phyloP scores from a whole-genome alignment of 768 basidiomycete species.

The Boletellus sp. region DNA sequence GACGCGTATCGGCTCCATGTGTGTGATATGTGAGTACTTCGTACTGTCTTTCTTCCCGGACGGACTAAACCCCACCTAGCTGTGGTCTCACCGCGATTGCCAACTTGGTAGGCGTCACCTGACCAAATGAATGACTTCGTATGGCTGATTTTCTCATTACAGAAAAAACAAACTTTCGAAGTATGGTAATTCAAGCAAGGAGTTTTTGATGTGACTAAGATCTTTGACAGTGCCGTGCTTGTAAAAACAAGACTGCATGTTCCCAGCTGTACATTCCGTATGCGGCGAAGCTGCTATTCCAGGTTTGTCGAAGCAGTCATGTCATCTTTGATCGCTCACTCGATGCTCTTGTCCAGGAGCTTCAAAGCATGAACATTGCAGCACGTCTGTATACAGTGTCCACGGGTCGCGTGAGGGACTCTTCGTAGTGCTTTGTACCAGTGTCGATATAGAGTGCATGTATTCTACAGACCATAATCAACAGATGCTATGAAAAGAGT shows the following conservation, averaged over 20 bases:
- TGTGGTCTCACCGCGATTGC: slow-evolving; percentile 97
- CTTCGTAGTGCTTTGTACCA: slow-evolving; percentile 11
- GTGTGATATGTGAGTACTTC: slow-evolving; percentile 80
- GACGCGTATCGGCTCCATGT: slow-evolving; percentile 93
- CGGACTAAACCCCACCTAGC: slow-evolving; percentile 35
- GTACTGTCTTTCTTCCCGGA: slow-evolving; percentile 1
- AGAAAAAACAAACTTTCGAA: slow-evolving; percentile 99
- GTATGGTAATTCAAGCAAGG: slow-evolving; percentile 28
- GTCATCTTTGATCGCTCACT: neutral
- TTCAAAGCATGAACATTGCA: slow-evolving; percentile 95
- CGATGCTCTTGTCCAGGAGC: slow-evolving; percentile 48
- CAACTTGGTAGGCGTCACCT: slow-evolving; percentile 66
- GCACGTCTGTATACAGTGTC: slow-evolving; percentile 84
- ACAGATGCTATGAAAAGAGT: slow-evolving; percentile 10
- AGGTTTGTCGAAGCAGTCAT: slow-evolving; percentile 46
- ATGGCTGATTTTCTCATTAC: slow-evolving; percentile 5
- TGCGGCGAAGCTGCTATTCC: slow-evolving; percentile 94
- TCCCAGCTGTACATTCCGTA: slow-evolving; percentile 93
- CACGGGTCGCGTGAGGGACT: slow-evolving; percentile 78
- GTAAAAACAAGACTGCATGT: slow-evolving; percentile 94
- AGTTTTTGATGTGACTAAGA: slow-evolving; percentile 4
- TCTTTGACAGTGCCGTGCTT: slow-evolving; percentile 71
- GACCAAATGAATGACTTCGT: slow-evolving; percentile 2
- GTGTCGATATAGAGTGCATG: slow-evolving; percentile 19
- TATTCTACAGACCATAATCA: slow-evolving; percentile 35